Conservation (phyloP, 179 eudicot genomes). For the Silene noctiflora region DNA sequence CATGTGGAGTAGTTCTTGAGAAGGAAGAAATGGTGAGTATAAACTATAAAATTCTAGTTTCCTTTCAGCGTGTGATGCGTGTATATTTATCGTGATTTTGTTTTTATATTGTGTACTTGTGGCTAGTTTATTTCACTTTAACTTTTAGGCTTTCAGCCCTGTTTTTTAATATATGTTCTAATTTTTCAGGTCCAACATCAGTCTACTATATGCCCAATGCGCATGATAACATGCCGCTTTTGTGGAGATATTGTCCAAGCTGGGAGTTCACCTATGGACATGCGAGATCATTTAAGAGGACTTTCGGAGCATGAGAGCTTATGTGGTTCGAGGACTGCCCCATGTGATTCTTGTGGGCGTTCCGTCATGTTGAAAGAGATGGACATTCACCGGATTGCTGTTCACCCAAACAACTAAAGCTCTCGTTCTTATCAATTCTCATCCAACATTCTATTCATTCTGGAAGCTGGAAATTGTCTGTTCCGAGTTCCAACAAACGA, state of each 20-base stretch:
- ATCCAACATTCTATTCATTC: slow-evolving; percentile 11
- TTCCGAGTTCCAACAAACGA: not conserved
- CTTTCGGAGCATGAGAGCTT: slow-evolving; percentile 81
- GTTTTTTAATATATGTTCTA: not conserved
- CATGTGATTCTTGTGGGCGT: slow-evolving; percentile 91
- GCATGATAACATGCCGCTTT: slow-evolving; percentile 76
- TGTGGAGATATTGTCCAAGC: slow-evolving; percentile 94
- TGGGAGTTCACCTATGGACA: slow-evolving; percentile 63
- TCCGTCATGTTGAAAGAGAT: slow-evolving; percentile 91
- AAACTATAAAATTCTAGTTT: not conserved
- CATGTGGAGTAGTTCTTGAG: slow-evolving; percentile 84
- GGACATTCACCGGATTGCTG: slow-evolving; percentile 91
- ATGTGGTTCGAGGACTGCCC: slow-evolving; percentile 92
- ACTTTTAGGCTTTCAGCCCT: not conserved
- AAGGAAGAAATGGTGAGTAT: slow-evolving; percentile 79
- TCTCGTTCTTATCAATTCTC: slow-evolving; percentile 5
- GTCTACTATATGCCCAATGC: slow-evolving; percentile 64
- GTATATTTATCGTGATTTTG: not conserved
- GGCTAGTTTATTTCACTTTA: slow-evolving; percentile 1
- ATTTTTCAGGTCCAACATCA: slow-evolving; percentile 73
- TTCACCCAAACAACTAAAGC: slow-evolving; percentile 63
- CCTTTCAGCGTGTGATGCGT: not conserved
- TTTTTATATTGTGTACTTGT: not conserved
- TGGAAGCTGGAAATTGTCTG: not conserved
- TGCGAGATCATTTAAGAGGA: slow-evolving; percentile 69